phyloP scores from a whole-genome alignment of 345 rosid genomes.

The Moringa oleifera region DNA sequence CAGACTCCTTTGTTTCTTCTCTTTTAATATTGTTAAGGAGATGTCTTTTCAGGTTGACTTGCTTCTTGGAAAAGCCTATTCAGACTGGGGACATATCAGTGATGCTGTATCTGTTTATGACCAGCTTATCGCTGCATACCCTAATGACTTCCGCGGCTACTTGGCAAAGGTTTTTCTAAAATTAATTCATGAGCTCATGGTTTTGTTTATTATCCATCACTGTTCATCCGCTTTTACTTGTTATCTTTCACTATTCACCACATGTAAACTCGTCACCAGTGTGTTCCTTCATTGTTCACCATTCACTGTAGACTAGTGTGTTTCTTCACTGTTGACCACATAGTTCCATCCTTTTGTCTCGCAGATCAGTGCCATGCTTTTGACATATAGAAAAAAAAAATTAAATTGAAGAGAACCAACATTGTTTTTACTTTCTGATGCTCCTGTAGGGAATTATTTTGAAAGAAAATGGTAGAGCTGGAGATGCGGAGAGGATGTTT shows the following conservation, averaged over 20 bases:
- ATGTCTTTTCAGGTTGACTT: constrained; percentile 58
- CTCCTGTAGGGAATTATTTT: constrained; percentile 72
- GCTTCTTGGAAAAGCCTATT: constrained; percentile 94
- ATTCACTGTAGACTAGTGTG: too few species aligned
- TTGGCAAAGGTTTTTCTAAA: constrained; percentile 78
- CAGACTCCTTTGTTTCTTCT: background rate
- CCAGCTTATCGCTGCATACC: constrained; percentile 65
- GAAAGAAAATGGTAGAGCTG: constrained; percentile 76
- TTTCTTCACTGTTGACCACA: too few species aligned
- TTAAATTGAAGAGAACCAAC: too few species aligned
- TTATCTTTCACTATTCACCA: background rate
- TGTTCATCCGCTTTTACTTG: background rate
- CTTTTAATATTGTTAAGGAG: background rate
- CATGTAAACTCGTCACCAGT: too few species aligned
- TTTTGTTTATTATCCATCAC: background rate
- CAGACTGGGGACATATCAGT: constrained; percentile 85
- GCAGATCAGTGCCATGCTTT: too few species aligned
- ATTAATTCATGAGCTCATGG: too few species aligned
- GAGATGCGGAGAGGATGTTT: constrained; percentile 98
- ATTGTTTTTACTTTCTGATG: constrained; percentile 7
- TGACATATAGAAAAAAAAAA: too few species aligned
- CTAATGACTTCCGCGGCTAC: constrained; percentile 89
- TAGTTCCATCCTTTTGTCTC: too few species aligned
- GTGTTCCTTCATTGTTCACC: too few species aligned
- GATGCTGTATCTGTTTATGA: constrained; percentile 90